phyloP scores from a whole-genome alignment of 1,284 basidiomycete species.

The Moesziomyces globuligerus region DNA sequence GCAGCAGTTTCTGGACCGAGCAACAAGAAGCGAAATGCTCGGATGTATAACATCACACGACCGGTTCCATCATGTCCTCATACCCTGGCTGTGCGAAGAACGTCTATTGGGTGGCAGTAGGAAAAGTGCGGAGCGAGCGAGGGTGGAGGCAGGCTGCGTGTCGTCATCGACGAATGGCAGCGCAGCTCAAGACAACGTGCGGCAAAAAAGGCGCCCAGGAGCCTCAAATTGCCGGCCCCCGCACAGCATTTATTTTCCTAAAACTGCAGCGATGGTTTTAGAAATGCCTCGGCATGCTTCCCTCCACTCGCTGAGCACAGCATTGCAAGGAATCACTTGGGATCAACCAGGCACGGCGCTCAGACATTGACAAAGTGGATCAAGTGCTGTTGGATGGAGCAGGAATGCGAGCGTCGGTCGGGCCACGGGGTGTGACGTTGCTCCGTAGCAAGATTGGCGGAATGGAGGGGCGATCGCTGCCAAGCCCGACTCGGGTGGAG shows the following conservation, averaged over 20 bases:
- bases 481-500: constrained; percentile 16
- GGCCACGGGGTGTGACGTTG: no score
- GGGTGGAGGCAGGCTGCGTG: neutral
- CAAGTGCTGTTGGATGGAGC: no score
- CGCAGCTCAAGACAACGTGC: constrained; percentile 3
- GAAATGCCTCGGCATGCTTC: neutral
- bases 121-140: neutral
- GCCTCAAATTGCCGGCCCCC: neutral
- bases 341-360: neutral
- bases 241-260: neutral
- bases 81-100: no score
- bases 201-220: no score
- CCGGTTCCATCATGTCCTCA: no score
- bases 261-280: neutral
- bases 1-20: no score
- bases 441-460: neutral
- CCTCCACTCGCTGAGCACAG: neutral
- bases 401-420: no score
- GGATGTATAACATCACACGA: neutral
- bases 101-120: neutral
- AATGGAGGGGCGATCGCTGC: neutral
- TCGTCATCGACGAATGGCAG: constrained; percentile 25
- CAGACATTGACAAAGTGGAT: neutral
- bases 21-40: neutral
- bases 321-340: no score